Evolutionary conservation across 1,284 basidiomycete genomes (phyloP).

Genomic region (Anthracocystis walkeri): DNA sequence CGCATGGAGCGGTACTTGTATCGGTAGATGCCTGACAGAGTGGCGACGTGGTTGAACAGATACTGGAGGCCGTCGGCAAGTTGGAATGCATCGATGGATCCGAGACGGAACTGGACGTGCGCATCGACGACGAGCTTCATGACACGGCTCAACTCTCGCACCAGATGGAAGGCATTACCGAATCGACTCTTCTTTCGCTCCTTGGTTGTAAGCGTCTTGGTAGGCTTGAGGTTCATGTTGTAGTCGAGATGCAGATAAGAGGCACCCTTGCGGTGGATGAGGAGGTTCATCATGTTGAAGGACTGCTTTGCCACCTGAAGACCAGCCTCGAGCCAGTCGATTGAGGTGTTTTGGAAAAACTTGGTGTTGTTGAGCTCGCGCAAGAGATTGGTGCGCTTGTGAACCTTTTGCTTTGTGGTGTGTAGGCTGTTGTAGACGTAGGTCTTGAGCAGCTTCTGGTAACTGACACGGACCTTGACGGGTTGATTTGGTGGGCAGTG

Average conservation of each 20-base stretch:
- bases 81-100: conserved; percentile 99
- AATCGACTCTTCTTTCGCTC: conserved; percentile 99
- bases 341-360: conserved; percentile 97
- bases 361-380: conserved; percentile 96
- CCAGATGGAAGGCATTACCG: conserved; percentile 97
- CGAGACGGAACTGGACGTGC: conserved; percentile 97
- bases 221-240: conserved; percentile 95
- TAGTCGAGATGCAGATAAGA: conserved; percentile 94
- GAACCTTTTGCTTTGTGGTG: conserved; percentile 89
- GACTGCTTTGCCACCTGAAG: conserved; percentile 98
- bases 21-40: conserved; percentile 98
- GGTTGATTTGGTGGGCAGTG: conserved; percentile 96
- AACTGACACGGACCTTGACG: conserved; percentile 98
- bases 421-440: conserved; percentile 95
- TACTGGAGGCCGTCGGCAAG: conserved; percentile 98
- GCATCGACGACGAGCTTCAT: conserved; percentile 99
- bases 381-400: conserved; percentile 97
- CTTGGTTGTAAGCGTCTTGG: conserved; percentile 99
- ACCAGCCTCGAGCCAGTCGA: conserved; percentile 99
- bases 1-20: conserved; percentile 99
- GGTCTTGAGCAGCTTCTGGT: conserved; percentile 97
- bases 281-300: conserved; percentile 98
- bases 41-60: conserved; percentile 96
- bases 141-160: conserved; percentile 94
- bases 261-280: conserved; percentile 98